Base-by-base conservation (phyloP, 148 eudicot species). In the Arctostaphylos glauca region DNA sequence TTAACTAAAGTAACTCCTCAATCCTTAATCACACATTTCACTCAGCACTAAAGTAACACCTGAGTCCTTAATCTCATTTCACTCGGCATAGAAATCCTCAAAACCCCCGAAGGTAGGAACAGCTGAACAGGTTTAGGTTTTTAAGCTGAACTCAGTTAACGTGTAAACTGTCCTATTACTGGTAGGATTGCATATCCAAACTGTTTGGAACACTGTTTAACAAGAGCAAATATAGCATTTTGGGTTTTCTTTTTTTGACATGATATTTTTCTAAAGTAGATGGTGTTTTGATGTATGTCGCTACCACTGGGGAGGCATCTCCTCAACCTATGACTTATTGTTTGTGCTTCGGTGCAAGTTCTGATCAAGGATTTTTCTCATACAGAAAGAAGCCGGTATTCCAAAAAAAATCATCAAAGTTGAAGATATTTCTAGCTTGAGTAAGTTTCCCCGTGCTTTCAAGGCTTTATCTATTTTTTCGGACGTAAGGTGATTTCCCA, bases 391-490 rank as follows among this genome's bases (percentile, higher is more conserved):
- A 84, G 94, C 92, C 82, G 97, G 94, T 80, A 84, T 92, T 85
- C 92, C 93, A 14, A 93, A 92, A 82, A 93, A 84, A 85, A 76
- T 89, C 66, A 82, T 90, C 89, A 96, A 94, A 84, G 91, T 92
- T 74, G 99, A 95, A 85, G 98, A 94, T 47, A 94, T 96, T 80
- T 96, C 92, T 81, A 98, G 99, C 70, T 86, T 96, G 86, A 93
- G 99, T 96, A 87, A 93, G 99, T 87, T 83, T 43, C 25, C 53
- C 60, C 10, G 19, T 70, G 67, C 56, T 55, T 46, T 74, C 47
- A 10, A 44, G 44, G 19, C 21, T 25, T 74, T 54, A 18, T 82
- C 31, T 74, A 1, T 25, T 59, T 54, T 13, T 16, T 9, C 16
- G 78, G n/a, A 50, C 15, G 21, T 56, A 23, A 15, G 21, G 58